phyloP scores from a whole-genome alignment of 192 early-diverging fungal species.

The Backusella luteola region DNA sequence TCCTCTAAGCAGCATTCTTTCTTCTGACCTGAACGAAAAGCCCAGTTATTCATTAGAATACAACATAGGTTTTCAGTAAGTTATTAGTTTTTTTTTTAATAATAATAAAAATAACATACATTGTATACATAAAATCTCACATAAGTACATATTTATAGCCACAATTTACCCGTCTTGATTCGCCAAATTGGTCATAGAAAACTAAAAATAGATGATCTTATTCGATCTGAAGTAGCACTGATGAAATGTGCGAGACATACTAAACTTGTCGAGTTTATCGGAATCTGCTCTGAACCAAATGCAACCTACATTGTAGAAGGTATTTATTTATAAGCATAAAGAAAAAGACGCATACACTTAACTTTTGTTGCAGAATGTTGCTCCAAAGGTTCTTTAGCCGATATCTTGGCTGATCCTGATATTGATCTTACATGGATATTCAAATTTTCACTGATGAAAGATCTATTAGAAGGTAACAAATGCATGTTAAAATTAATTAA shows the following conservation, averaged over 20 bases:
- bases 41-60: neutral
- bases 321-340: neutral
- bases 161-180: constrained; percentile 23
- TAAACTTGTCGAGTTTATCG: constrained; percentile 44
- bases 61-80: constrained; percentile 14
- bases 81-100: neutral
- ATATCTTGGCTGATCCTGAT: constrained; percentile 40
- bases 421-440: constrained; percentile 46
- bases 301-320: constrained; percentile 44
- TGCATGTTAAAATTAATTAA: neutral
- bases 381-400: constrained; percentile 38
- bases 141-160: neutral
- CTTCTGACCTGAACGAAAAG: neutral
- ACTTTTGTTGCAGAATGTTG: constrained; percentile 33
- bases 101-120: neutral
- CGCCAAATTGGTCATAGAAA: constrained; percentile 22
- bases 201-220: neutral
- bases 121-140: neutral
- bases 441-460: constrained; percentile 45
- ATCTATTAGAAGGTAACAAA: constrained; percentile 30
- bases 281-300: constrained; percentile 32
- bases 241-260: constrained; percentile 37
- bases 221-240: constrained; percentile 13
- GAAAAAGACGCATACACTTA: neutral
- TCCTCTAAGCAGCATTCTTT: neutral